Percentiles rank a stretch among this genome's conserved stretches.
Conservation (phyloP, 2,329 filamentous ascomycete species). For the Nothomitra cinnamomea region DNA sequence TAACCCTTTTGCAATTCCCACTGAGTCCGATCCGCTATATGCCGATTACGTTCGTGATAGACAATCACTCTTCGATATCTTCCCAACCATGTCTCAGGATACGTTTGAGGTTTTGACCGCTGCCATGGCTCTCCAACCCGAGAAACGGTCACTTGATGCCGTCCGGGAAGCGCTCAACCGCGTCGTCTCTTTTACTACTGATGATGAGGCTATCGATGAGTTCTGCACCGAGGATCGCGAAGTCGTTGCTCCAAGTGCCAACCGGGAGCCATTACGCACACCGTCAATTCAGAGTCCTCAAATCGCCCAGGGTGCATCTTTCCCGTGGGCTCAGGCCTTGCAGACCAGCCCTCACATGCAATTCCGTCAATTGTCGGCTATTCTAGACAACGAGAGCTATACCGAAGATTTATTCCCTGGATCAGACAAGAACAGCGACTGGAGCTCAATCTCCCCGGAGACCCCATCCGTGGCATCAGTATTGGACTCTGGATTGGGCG, state of each 20-base stretch:
- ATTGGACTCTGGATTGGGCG: slow-evolving; percentile 63
- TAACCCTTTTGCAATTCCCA: slow-evolving; percentile 87
- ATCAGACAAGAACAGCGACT: slow-evolving; percentile 49
- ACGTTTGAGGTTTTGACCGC: slow-evolving; percentile 86
- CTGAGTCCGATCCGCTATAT: slow-evolving; percentile 80
- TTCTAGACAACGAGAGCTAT: slow-evolving; percentile 62
- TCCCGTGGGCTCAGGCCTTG: slow-evolving; percentile 88
- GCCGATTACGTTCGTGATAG: slow-evolving; percentile 85
- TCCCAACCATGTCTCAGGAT: slow-evolving; percentile 96
- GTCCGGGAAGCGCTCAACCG: slow-evolving; percentile 64
- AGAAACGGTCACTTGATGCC: slow-evolving; percentile 65
- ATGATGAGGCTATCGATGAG: slow-evolving; percentile 81
- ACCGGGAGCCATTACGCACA: slow-evolving; percentile 87
- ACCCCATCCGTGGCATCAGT: slow-evolving; percentile 74
- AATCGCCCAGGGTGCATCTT: slow-evolving; percentile 57
- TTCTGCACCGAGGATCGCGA: slow-evolving; percentile 76
- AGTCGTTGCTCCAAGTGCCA: slow-evolving; percentile 60
- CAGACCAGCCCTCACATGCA: slow-evolving; percentile 43
- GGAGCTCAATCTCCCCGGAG: slow-evolving; percentile 60
- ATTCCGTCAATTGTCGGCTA: slow-evolving; percentile 40
- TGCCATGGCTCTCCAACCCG: slow-evolving; percentile 80
- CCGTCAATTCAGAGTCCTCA: slow-evolving; percentile 84
- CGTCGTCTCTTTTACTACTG: slow-evolving; percentile 79
- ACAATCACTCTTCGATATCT: slow-evolving; percentile 93
- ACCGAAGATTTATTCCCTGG: slow-evolving; percentile 72